These are phyloP conservation scores for Monosporascus sp. DNA, from an alignment of 2,329 filamentous ascomycete genomes.

Conservation along the genomic window DNA sequence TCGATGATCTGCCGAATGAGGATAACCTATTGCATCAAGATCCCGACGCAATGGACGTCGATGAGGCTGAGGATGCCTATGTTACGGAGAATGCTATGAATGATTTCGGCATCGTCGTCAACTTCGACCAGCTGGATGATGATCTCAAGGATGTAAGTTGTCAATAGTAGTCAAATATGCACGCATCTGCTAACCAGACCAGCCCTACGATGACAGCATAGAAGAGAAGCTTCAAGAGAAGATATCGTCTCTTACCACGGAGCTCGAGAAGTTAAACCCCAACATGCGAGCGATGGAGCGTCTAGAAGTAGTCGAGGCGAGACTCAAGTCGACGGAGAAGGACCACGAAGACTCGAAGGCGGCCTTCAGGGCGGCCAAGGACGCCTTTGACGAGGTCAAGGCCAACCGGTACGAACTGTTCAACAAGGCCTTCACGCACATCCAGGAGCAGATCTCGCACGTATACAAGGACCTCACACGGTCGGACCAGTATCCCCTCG, in stretches of 20 bases:
- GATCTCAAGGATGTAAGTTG: conserved; percentile 69
- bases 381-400: conserved; percentile 80
- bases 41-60: conserved; percentile 87
- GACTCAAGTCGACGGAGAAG: conserved; percentile 77
- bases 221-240: conserved; percentile 75
- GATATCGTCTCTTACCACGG: conserved; percentile 66
- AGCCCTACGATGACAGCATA: conserved; percentile 64
- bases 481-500: conserved; percentile 85
- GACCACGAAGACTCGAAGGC: conserved; percentile 84
- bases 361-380: conserved; percentile 67
- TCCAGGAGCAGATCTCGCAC: conserved; percentile 86
- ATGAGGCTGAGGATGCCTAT: conserved; percentile 61
- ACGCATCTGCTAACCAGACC: conserved; percentile 17
- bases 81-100: conserved; percentile 64
- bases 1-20: conserved; percentile 84
- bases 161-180: conserved; percentile 18
- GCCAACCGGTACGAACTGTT: conserved; percentile 82
- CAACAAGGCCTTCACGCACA: conserved; percentile 91
- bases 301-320: conserved; percentile 76
- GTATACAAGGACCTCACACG: conserved; percentile 96
- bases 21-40: conserved; percentile 73
- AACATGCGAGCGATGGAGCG: conserved; percentile 96
- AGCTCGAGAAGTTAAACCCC: conserved; percentile 90
- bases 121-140: conserved; percentile 77
- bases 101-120: conserved; percentile 86